Evolutionary conservation across 2,329 filamentous ascomycete genomes (phyloP), one percentile per base, ranked within the genome.

Genomic region (Gliomastix tumulicola): DNA sequence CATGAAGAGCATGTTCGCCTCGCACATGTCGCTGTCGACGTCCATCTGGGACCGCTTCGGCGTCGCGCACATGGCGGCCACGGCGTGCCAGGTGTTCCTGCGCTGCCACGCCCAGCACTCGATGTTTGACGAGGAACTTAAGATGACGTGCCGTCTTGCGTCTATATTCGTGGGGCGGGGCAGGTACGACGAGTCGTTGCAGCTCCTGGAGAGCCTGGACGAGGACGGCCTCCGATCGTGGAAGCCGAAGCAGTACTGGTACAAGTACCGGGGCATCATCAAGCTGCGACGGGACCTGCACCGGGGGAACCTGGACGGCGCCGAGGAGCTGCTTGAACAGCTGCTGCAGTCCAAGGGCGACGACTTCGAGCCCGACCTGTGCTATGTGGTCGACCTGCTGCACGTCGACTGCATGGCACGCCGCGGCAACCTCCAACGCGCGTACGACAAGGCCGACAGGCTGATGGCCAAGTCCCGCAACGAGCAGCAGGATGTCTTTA

Each of bases 41-140:
- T 73, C 85, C 1, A 56, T 92, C 2, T 94, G 85, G 71, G 79
- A 82, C 35, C 74, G 89, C 25, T 70, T 94, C 21, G 90, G 87
- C 53, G 60, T 71, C 39, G 54, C 69, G 1, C 63, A 66, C 19
- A 54, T 78, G 46, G 71, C 84, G 28, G 59, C 69, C 15, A 69
- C 73, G 36, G 73, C 76, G 17, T 84, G 80, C 49, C 82, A 94
- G 44, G 68, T 87, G 1, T 88, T 94, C 40, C 68, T 88, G 13
- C 72, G 79, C 36, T 88, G 85, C 44, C 83, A 95, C 51, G 65
- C 70, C 5, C 61, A 65, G 7, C 56, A 68, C 42, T 59, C 69
- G 1, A 57, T 69, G 4, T 76, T 89, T 30, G 88, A 94, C 44
- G 90, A 97, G 47, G 73, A 79, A 34, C 69, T 96, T 21, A 86